These are phyloP conservation scores for Linum trigynum DNA, from an alignment of 345 rosid genomes.

Conservation along the genomic window DNA sequence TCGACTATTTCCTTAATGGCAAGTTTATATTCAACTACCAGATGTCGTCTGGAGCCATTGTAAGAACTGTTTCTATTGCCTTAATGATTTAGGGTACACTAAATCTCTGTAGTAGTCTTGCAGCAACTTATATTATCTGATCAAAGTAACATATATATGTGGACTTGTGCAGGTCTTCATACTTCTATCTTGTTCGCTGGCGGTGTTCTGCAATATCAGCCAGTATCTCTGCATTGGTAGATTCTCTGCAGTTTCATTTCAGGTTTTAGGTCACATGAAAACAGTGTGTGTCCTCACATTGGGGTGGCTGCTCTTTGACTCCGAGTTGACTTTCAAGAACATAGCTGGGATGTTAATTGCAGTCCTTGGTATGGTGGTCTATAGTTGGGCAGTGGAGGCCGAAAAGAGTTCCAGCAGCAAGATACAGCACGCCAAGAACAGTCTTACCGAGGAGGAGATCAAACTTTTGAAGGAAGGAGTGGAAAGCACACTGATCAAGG, in stretches of 20 bases:
- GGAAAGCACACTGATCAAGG: slow-evolving; percentile 39
- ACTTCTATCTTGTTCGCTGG: slow-evolving; percentile 67
- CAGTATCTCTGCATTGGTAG: slow-evolving; percentile 96
- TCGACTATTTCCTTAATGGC: slow-evolving; percentile 67
- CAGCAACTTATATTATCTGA: slow-evolving; percentile 4
- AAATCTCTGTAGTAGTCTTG: not conserved
- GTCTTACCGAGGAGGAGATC: slow-evolving; percentile 72
- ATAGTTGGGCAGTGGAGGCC: slow-evolving; percentile 87
- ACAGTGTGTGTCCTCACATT: slow-evolving; percentile 76
- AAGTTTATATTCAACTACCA: slow-evolving; percentile 53
- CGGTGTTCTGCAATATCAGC: slow-evolving; percentile 92
- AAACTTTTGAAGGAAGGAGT: slow-evolving; percentile 62
- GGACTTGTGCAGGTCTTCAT: slow-evolving; percentile 58
- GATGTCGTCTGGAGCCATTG: slow-evolving; percentile 63
- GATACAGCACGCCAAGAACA: slow-evolving; percentile 38
- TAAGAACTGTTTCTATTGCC: slow-evolving; percentile 25
- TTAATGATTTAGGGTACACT: not conserved
- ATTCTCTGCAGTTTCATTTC: slow-evolving; percentile 85
- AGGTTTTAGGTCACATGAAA: slow-evolving; percentile 97
- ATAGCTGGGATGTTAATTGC: slow-evolving; percentile 76
- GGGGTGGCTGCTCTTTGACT: slow-evolving; percentile 91
- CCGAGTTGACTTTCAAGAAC: slow-evolving; percentile 72
- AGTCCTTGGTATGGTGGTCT: slow-evolving; percentile 73
- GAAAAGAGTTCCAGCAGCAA: slow-evolving; percentile 49
- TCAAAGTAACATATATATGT: not conserved